These are phyloP conservation scores for Fusarium brachygibbosum DNA, from an alignment of 2,329 filamentous ascomycete genomes.

Conservation along the genomic window DNA sequence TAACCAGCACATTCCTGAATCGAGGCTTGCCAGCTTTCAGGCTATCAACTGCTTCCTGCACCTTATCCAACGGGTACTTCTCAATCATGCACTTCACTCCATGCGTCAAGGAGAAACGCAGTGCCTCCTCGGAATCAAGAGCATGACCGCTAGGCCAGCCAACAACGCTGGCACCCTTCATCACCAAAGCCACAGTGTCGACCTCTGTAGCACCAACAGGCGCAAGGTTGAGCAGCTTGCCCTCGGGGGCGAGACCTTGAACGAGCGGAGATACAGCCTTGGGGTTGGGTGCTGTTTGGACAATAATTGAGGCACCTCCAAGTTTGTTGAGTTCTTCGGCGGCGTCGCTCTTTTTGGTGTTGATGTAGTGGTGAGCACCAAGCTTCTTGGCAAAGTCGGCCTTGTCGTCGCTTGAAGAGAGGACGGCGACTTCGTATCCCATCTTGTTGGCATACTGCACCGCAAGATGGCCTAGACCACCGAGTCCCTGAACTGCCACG, in stretches of 20 bases:
- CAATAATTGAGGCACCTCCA: constrained; percentile 72
- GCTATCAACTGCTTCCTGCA: constrained; percentile 60
- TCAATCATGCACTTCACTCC: constrained; percentile 75
- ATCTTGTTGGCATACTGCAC: constrained; percentile 82
- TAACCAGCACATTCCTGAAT: constrained; percentile 61
- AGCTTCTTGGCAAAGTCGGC: constrained; percentile 71
- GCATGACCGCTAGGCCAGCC: constrained; percentile 75
- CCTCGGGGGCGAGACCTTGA: constrained; percentile 65
- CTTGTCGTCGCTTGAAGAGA: constrained; percentile 76
- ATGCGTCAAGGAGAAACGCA: constrained; percentile 73
- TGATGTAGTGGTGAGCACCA: constrained; percentile 61
- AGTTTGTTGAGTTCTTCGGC: constrained; percentile 64
- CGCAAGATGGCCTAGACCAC: constrained; percentile 82
- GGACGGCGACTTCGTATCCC: constrained; percentile 79
- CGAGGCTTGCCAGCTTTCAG: constrained; percentile 59
- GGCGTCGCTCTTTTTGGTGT: constrained; percentile 66
- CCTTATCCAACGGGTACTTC: constrained; percentile 70
- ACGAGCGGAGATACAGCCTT: constrained; percentile 67
- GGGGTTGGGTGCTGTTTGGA: constrained; percentile 73
- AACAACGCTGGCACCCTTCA: constrained; percentile 70
- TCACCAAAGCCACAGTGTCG: constrained; percentile 58
- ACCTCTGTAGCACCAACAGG: constrained; percentile 62
- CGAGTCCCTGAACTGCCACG: constrained; percentile 75
- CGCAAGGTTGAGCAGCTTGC: constrained; percentile 72
- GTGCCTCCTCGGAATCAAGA: constrained; percentile 74